phyloP scores from a whole-genome alignment of 129 eudicot genomes.

The Saussurea involucrata region DNA sequence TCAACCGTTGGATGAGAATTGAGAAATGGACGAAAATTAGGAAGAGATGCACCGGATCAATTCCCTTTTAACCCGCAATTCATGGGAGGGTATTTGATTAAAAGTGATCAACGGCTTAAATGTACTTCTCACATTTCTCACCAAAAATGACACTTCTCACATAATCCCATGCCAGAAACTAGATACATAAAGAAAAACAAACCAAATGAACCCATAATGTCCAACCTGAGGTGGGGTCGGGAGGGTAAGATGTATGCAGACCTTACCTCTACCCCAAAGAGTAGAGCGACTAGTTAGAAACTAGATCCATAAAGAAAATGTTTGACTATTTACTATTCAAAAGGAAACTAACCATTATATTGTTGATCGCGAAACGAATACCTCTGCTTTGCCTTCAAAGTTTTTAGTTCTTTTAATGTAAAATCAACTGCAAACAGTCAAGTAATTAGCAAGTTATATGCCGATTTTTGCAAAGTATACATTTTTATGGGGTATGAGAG shows the following conservation, averaged over 20 bases:
- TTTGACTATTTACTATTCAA: not conserved
- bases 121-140: too few species aligned
- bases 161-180: not conserved
- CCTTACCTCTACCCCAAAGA: not conserved
- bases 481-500: not conserved
- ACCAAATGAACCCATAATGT: not conserved
- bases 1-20: too few species aligned
- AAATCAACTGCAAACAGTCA: slow-evolving; percentile 71
- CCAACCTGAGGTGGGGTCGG: not conserved
- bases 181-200: not conserved
- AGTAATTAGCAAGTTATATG: slow-evolving; percentile 2
- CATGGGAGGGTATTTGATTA: too few species aligned
- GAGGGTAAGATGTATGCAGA: not conserved
- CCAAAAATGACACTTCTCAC: too few species aligned
- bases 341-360: slow-evolving; percentile 57
- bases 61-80: too few species aligned
- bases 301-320: not conserved
- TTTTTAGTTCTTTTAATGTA: slow-evolving; percentile 69
- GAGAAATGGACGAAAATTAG: too few species aligned
- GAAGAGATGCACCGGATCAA: too few species aligned
- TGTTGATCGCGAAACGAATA: slow-evolving; percentile 77
- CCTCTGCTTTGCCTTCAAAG: slow-evolving; percentile 72
- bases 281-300: not conserved
- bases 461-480: too few species aligned
- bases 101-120: too few species aligned